Conservation (phyloP, 1,284 basidiomycete species). For the Tilletia horrida region DNA sequence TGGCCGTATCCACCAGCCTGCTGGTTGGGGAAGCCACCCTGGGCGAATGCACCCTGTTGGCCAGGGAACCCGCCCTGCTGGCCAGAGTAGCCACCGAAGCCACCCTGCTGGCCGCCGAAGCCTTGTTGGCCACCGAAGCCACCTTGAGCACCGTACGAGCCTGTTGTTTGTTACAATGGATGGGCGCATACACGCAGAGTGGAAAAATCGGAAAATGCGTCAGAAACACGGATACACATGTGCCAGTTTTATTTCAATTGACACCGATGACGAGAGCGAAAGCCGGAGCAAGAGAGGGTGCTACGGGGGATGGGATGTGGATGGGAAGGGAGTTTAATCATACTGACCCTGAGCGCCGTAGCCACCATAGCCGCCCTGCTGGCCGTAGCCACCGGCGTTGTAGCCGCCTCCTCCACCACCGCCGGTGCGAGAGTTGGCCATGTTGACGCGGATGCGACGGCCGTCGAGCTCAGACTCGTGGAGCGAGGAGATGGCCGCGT, state of each 20-base stretch:
- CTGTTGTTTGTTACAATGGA: background rate
- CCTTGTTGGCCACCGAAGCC: slow-evolving; percentile 31
- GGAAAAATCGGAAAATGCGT: background rate
- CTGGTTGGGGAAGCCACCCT: slow-evolving; percentile 38
- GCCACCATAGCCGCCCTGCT: slow-evolving; percentile 48
- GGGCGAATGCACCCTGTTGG: slow-evolving; percentile 37
- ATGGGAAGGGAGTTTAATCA: too few relatives aligned
- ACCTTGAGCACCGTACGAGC: slow-evolving; percentile 22
- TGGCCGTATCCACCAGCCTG: slow-evolving; percentile 29
- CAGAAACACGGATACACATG: background rate
- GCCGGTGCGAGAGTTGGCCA: slow-evolving; percentile 75
- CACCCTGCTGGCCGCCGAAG: slow-evolving; percentile 20
- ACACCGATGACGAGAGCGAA: background rate
- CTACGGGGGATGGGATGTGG: too few relatives aligned
- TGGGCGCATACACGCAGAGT: background rate
- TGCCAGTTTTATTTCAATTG: too few relatives aligned
- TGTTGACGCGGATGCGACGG: slow-evolving; percentile 81
- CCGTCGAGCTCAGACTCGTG: slow-evolving; percentile 94
- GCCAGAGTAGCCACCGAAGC: slow-evolving; percentile 26
- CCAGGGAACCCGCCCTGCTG: slow-evolving; percentile 32
- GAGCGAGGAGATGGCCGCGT: slow-evolving; percentile 71
- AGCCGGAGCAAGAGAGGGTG: background rate
- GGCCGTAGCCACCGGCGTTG: slow-evolving; percentile 36
- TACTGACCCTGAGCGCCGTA: slow-evolving; percentile 18
- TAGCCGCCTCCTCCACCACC: slow-evolving; percentile 41